Evolutionary conservation across 306 rosid species (phyloP).

Genomic region (Begonia peltatifolia): DNA sequence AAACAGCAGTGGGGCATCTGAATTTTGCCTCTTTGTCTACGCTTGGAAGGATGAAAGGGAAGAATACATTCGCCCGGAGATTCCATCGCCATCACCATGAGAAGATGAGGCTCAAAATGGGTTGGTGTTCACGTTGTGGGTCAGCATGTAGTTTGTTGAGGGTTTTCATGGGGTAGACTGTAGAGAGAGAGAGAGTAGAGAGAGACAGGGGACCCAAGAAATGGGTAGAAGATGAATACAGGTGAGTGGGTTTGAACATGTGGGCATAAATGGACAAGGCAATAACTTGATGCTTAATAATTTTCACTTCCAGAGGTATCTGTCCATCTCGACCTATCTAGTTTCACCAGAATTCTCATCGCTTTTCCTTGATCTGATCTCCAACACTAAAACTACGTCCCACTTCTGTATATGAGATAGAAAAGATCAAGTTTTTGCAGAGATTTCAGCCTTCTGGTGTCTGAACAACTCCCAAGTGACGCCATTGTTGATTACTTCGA

Average conservation of each 20-base stretch:
- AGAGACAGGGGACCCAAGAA: constrained; percentile 24
- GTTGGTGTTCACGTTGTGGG: constrained; percentile 8
- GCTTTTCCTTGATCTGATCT: constrained; percentile 40
- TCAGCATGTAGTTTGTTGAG: constrained; percentile 21
- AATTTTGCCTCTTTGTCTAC: constrained; percentile 73
- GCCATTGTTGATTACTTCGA: too few species aligned
- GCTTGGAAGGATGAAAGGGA: constrained; percentile 77
- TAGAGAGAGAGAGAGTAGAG: neutral
- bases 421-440: too few species aligned
- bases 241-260: constrained; percentile 54
- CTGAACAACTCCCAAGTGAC: too few species aligned
- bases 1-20: constrained; percentile 50
- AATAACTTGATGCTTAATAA: constrained; percentile 40
- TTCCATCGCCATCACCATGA: constrained; percentile 4
- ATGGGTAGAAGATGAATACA: constrained; percentile 29
- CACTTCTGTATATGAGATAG: too few species aligned
- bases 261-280: constrained; percentile 49
- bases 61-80: too few species aligned
- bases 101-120: constrained; percentile 20
- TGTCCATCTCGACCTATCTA: constrained; percentile 3
- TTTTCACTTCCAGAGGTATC: constrained; percentile 32
- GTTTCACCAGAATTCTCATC: constrained; percentile 20
- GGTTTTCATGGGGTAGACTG: constrained; percentile 17
- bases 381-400: constrained; percentile 21
- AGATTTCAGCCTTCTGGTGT: too few species aligned